phyloP scores from a whole-genome alignment of 1,284 basidiomycete genomes.

The Trametes hirsuta region DNA sequence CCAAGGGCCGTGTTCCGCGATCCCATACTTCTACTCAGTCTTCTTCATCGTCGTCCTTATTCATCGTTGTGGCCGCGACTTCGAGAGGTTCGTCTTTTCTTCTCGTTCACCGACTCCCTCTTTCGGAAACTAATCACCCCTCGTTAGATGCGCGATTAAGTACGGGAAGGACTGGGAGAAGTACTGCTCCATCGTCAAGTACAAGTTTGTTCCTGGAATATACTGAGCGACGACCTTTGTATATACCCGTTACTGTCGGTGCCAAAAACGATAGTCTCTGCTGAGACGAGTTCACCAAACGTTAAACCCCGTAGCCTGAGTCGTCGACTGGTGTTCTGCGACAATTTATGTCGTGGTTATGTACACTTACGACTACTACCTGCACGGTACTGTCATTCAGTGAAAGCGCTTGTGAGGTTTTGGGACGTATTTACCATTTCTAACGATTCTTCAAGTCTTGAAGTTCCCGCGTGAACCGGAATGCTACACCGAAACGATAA shows the following conservation, averaged over 20 bases:
- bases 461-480: too few relatives aligned
- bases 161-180: constrained; percentile 96
- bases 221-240: constrained; percentile 41
- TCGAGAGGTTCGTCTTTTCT: constrained; percentile 69
- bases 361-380: too few relatives aligned
- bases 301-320: too few relatives aligned
- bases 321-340: too few relatives aligned
- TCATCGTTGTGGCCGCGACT: constrained; percentile 89
- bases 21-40: constrained; percentile 94
- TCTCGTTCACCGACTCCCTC: not conserved
- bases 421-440: too few relatives aligned
- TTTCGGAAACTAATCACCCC: not conserved
- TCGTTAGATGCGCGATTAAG: constrained; percentile 79
- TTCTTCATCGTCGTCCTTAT: constrained; percentile 92
- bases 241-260: not conserved
- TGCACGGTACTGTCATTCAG: not conserved
- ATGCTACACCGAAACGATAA: not conserved
- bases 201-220: constrained; percentile 85
- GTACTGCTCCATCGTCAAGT: constrained; percentile 86
- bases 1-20: constrained; percentile 82
- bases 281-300: not conserved
- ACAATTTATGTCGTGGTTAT: too few relatives aligned
- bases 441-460: too few relatives aligned
- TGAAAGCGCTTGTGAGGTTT: not conserved
- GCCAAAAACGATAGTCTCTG: not conserved